Evolutionary conservation across 2,329 filamentous ascomycete species (phyloP), one percentile per base, ranked within the genome.

Genomic region (Fusarium caatingaense): DNA sequence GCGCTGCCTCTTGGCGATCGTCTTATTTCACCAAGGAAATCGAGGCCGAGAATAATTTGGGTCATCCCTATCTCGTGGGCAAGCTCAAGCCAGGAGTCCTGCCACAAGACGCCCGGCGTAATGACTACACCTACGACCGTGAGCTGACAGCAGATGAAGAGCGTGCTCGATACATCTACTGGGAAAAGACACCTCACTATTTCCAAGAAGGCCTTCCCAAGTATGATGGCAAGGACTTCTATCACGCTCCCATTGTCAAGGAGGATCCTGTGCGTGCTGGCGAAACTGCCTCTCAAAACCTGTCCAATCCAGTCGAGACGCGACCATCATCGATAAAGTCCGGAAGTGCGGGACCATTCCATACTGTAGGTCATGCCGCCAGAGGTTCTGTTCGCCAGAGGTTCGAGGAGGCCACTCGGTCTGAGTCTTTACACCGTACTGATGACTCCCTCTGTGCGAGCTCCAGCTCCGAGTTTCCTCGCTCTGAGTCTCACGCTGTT

Each of bases 181-280:
- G 88, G 87, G 87, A 86, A 12, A 85, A 86, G 45, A 84, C 85
- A 18, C 83, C 87, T 44, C 81, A 79, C 30, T 82, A 84, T 68
- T 81, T 82, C 15, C 81, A 85, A 50, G 82, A 80, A 34, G 86
- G 87, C 4, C 79, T 90, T 42, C 88, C 88, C 34, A 90, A 88
- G 76, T 91, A 88, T 71, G 88, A 91, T 69, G 88, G 89, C 25
- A 89, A 88, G 75, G 84, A 90, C 74, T 90, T 90, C 70, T 90
- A 89, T 66, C 86, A 85, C 30, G 79, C 86, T 5, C 89, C 88
- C 1, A 86, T 87, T 2, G 75, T 78, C 66, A 87, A 86, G 73
- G 72, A 78, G 34, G 66, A 64, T 30, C 67, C 69, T 12, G 25
- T 61, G 6, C 60, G 64, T 20, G 32, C 60, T 32, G 30, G 21